phyloP scores from a whole-genome alignment of 202 grass and related monocot genomes.

The Carex arenaria region DNA sequence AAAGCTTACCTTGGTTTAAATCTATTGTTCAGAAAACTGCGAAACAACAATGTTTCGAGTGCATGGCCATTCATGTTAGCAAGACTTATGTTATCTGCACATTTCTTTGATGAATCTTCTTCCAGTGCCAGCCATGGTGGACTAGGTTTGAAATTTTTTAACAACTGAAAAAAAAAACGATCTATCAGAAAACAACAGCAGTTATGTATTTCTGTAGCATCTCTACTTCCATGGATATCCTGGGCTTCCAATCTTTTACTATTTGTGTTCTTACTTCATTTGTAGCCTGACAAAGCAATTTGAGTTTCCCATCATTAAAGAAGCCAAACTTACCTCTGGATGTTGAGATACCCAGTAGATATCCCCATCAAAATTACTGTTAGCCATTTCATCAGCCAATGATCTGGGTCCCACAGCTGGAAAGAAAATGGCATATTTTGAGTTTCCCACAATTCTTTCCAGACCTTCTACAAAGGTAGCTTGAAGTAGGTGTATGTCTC shows the following conservation, averaged over 20 bases:
- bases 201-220: neutral
- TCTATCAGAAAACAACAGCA: neutral
- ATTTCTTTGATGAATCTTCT: constrained; percentile 10
- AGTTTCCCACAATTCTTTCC: constrained; percentile 44
- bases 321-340: constrained; percentile 24
- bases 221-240: no score
- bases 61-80: neutral
- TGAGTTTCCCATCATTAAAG: no score
- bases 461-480: constrained; percentile 40
- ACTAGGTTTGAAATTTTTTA: constrained; percentile 38
- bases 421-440: constrained; percentile 75
- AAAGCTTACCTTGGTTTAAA: constrained; percentile 47
- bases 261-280: no score
- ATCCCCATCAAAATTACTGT: constrained; percentile 78
- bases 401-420: constrained; percentile 50
- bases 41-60: constrained; percentile 45
- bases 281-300: no score
- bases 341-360: constrained; percentile 79
- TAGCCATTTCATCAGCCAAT: constrained; percentile 85
- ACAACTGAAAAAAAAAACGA: constrained; percentile 38
- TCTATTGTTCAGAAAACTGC: constrained; percentile 41
- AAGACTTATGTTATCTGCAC: neutral
- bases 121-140: constrained; percentile 39
- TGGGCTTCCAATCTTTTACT: no score
- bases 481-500: constrained; percentile 58